Evolutionary conservation across 139 green algal species (phyloP), one percentile per base, ranked within the genome.

Genomic region (Monoraphidium neglectum): DNA sequence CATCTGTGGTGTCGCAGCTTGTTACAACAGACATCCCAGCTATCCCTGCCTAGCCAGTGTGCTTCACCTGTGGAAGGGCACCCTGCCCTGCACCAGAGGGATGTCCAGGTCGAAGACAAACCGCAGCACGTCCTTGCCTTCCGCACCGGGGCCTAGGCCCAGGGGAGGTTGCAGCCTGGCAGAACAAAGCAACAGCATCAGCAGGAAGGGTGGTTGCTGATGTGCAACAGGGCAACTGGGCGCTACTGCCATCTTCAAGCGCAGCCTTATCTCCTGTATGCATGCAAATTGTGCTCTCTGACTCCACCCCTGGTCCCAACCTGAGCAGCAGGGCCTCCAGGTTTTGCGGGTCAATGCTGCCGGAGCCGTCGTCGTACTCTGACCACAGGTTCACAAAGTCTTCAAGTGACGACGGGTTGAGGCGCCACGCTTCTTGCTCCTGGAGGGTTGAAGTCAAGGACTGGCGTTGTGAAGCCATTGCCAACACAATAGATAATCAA

Each of bases 31-130:
- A n/a, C n/a, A n/a, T n/a, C n/a, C n/a, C n/a, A n/a, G n/a, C n/a
- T n/a, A n/a, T n/a, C n/a, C n/a, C n/a, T n/a, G n/a, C n/a, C n/a
- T n/a, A n/a, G n/a, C n/a, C n/a, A n/a, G n/a, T n/a, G n/a, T n/a
- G n/a, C n/a, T n/a, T n/a, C 43, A 51, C 43, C 86, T 83, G 54
- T 93, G 84, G 77, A 93, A 93, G 15, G 87, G 87, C 72, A 93
- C 83, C 1, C 86, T 76, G 28, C 82, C 87, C 26, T 87, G 30
- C 38, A 91, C 77, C 38, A 96, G 76, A 3, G 91, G 91, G 49
- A 96, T 94, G 73, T 96, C 86, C 66, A 96, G 80, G 57, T 90
- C 87, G 74, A 88, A 92, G 68, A 94, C 90, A 77, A 94, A 94
- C 40, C 82, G 78, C 59, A 95, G 76, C 43, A 96, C 84, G 64